Conservation (phyloP, 306 rosid genomes). For the Lathyrus oleraceus region DNA sequence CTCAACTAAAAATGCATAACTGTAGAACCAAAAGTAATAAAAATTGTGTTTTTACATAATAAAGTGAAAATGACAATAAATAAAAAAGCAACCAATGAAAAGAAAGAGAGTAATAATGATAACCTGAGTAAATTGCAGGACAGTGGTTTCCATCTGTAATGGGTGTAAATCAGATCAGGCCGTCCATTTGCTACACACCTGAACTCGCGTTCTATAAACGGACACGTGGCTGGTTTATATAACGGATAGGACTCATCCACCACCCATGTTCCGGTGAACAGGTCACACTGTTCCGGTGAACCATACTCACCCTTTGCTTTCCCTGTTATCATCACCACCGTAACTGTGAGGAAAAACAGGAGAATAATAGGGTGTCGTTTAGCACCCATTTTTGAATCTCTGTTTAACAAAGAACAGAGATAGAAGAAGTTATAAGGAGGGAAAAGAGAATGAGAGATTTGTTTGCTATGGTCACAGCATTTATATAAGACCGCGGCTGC, state of each 20-base stretch:
- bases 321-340: neutral
- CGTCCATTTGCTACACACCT: slow-evolving; percentile 75
- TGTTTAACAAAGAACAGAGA: neutral
- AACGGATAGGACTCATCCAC: slow-evolving; percentile 62
- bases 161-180: slow-evolving; percentile 62
- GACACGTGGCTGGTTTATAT: slow-evolving; percentile 55
- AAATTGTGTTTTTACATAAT: too few relatives aligned
- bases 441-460: neutral
- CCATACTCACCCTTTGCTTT: neutral
- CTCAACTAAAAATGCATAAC: neutral
- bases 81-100: neutral
- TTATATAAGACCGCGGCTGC: neutral
- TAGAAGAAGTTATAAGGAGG: neutral
- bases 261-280: slow-evolving; percentile 74
- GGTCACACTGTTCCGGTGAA: slow-evolving; percentile 44
- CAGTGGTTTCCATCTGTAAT: slow-evolving; percentile 81
- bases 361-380: neutral
- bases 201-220: slow-evolving; percentile 78
- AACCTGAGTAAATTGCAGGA: slow-evolving; percentile 63
- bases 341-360: neutral
- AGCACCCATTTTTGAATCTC: slow-evolving; percentile 7
- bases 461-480: neutral
- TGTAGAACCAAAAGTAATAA: neutral
- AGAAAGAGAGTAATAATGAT: neutral
- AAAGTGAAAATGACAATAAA: neutral